Conservation (phyloP, 371 early-diverging fungal genomes). For the Batkoa obscura region DNA sequence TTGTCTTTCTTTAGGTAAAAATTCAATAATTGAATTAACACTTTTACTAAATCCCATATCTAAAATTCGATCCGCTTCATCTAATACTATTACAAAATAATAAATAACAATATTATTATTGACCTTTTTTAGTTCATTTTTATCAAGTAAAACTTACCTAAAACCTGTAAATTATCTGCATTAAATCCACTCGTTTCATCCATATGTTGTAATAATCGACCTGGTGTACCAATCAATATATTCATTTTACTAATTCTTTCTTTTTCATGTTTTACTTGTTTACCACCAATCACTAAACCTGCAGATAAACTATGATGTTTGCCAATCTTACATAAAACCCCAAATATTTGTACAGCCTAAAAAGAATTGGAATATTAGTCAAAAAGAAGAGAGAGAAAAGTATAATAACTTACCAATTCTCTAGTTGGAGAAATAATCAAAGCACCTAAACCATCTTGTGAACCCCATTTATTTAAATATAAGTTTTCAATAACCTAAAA, state of each 20-base stretch:
- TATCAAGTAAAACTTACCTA: slow-evolving; percentile 20
- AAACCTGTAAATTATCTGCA: slow-evolving; percentile 60
- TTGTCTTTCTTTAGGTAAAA: slow-evolving; percentile 68
- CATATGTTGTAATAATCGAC: slow-evolving; percentile 94
- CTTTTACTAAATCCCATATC: slow-evolving; percentile 92
- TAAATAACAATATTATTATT: neutral
- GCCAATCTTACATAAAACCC: slow-evolving; percentile 79
- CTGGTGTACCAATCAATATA: slow-evolving; percentile 94
- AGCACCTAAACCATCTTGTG: slow-evolving; percentile 72
- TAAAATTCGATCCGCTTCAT: slow-evolving; percentile 95
- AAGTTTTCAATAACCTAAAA: slow-evolving; percentile 31
- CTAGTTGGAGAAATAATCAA: slow-evolving; percentile 96
- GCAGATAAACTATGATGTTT: slow-evolving; percentile 72
- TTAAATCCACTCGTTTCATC: slow-evolving; percentile 83
- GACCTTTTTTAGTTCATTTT: neutral
- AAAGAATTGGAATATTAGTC: neutral
- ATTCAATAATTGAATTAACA: slow-evolving; percentile 83
- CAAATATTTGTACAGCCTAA: slow-evolving; percentile 50
- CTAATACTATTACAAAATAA: slow-evolving; percentile 39
- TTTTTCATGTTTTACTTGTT: slow-evolving; percentile 75
- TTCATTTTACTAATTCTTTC: slow-evolving; percentile 76
- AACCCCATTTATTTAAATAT: slow-evolving; percentile 64
- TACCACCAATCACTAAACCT: slow-evolving; percentile 93
- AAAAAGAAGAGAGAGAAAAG: neutral
- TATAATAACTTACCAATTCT: slow-evolving; percentile 43